phyloP scores from a whole-genome alignment of 495 filamentous ascomycete genomes.

The Tetracladium marchalianum region DNA sequence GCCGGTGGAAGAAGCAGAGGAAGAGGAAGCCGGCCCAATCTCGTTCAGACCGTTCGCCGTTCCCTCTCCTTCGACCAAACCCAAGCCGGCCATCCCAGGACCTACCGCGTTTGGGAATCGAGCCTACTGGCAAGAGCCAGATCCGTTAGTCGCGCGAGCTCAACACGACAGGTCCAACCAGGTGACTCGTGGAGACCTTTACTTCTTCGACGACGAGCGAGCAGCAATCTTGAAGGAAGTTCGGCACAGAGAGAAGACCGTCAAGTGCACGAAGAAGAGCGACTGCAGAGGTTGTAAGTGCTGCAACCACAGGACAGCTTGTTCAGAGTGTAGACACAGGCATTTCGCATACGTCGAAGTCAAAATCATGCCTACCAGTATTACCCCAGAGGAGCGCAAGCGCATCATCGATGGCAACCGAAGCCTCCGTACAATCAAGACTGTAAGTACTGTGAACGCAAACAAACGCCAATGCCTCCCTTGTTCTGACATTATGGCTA shows the following conservation, averaged over 20 bases:
- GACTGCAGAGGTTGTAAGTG: background rate
- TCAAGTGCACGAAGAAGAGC: background rate
- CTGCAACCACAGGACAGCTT: constrained; percentile 1
- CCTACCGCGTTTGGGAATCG: constrained; percentile 6
- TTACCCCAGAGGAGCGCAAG: constrained; percentile 18
- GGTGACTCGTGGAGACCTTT: background rate
- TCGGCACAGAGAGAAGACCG: no score
- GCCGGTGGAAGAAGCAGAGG: no score
- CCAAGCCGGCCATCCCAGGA: background rate
- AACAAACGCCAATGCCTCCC: constrained; percentile 4
- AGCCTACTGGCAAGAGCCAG: background rate
- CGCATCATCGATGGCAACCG: constrained; percentile 47
- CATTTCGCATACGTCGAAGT: constrained; percentile 8
- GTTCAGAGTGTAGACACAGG: constrained; percentile 8
- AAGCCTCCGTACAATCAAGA: constrained; percentile 77
- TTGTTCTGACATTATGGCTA: background rate
- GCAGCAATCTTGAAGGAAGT: constrained; percentile 6
- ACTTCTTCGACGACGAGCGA: constrained; percentile 9
- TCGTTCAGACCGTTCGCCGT: background rate
- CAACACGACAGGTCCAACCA: background rate
- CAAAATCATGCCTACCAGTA: constrained; percentile 11
- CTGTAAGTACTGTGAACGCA: constrained; percentile 38
- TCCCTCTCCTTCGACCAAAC: background rate
- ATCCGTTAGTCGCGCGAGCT: background rate
- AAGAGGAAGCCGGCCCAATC: no score